A percentile compares a stretch with the other conserved stretches of the same genome.
Evolutionary conservation across 2,329 filamentous ascomycete genomes (phyloP).

Genomic region (Cryphonectria japonica): DNA sequence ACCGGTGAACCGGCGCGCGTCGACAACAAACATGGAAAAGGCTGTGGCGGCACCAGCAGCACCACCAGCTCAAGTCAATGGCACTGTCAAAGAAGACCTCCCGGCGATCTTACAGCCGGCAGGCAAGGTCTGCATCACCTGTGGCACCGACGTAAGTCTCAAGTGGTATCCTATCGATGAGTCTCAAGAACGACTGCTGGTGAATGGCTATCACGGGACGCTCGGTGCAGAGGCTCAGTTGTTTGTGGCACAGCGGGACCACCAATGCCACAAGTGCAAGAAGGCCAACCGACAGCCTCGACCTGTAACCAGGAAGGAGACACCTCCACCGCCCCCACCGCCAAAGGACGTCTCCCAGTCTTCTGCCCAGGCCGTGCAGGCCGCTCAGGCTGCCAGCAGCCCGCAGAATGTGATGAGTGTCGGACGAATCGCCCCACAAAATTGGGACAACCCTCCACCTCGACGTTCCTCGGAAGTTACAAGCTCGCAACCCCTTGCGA

Average conservation of each 20-base stretch:
- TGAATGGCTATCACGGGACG: conserved; percentile 54
- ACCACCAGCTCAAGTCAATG: conserved; percentile 34
- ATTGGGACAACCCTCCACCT: conserved; percentile 27
- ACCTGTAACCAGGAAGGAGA: conserved; percentile 34
- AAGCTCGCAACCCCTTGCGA: conserved; percentile 17
- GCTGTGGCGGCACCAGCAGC: conserved; percentile 29
- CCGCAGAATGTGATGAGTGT: conserved; percentile 29
- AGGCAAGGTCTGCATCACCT: conserved; percentile 65
- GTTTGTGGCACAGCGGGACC: conserved; percentile 63
- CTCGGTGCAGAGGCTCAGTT: conserved; percentile 61
- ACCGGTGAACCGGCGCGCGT: conserved; percentile 58
- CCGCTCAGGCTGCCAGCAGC: conserved; percentile 30
- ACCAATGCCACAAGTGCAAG: conserved; percentile 77
- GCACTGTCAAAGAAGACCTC: conserved; percentile 35
- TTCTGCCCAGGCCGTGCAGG: conserved; percentile 35
- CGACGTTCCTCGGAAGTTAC: conserved; percentile 21
- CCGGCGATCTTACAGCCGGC: conserved; percentile 42
- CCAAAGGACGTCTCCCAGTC: conserved; percentile 34
- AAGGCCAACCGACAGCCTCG: conserved; percentile 55
- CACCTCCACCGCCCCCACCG: conserved; percentile 34
- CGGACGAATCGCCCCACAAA: conserved; percentile 27
- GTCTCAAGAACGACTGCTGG: conserved; percentile 54
- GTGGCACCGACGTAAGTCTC: conserved; percentile 71
- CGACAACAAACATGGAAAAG: conserved; percentile 50
- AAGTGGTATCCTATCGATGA: conserved; percentile 70